These are phyloP conservation scores for Eucalyptus virginea DNA, from an alignment of 345 rosid genomes.

Conservation along the genomic window DNA sequence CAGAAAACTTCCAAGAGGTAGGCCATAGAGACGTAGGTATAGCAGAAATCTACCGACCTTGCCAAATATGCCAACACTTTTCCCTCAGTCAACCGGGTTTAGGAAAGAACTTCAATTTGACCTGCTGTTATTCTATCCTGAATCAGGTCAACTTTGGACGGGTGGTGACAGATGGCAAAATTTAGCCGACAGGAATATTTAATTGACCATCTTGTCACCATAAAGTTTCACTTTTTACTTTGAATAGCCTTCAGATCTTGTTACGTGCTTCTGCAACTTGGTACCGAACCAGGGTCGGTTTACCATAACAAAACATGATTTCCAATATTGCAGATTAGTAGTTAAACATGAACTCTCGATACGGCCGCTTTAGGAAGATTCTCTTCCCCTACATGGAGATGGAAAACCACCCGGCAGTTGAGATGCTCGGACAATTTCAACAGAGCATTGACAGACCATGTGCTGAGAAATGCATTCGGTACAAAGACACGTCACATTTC, in stretches of 20 bases:
- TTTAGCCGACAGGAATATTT: neutral
- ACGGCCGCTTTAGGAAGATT: neutral
- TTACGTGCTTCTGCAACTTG: neutral
- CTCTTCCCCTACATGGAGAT: neutral
- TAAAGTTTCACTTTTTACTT: neutral
- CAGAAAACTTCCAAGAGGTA: neutral
- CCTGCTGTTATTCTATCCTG: neutral
- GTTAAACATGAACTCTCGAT: neutral
- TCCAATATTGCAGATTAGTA: neutral
- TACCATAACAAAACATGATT: neutral
- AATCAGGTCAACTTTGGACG: neutral
- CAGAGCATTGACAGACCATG: neutral
- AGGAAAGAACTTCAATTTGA: neutral
- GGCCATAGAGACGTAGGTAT: neutral
- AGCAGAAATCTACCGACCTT: neutral
- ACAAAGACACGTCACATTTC: neutral
- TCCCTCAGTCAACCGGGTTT: neutral
- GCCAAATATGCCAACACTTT: neutral
- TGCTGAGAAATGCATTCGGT: neutral
- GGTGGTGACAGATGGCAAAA: neutral
- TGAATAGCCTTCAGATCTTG: neutral
- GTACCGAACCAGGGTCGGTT: neutral
- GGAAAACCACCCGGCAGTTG: neutral
- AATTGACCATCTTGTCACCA: neutral
- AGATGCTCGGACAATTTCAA: neutral